Percentiles rank a stretch among this genome's conserved stretches.
These are phyloP conservation scores for Solanum clarkiae DNA, from an alignment of 257 asterid species.

Conservation along the genomic window DNA sequence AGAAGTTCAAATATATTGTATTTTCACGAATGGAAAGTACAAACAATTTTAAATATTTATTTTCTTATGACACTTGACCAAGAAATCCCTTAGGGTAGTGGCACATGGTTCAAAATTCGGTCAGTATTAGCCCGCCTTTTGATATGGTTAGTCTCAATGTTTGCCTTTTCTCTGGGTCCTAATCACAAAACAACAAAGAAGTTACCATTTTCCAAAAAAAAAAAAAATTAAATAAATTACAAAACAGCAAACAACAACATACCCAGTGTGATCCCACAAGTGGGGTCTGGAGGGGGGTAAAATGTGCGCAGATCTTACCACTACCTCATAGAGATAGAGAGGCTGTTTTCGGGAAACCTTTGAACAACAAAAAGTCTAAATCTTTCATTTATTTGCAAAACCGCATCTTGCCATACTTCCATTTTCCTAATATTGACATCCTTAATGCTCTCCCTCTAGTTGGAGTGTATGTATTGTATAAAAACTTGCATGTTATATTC, in stretches of 20 bases:
- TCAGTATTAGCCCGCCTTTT: neutral
- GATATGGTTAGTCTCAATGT: neutral
- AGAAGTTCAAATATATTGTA: neutral
- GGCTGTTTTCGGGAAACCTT: too few relatives aligned
- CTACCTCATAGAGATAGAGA: too few relatives aligned
- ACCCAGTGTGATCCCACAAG: too few relatives aligned
- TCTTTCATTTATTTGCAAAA: neutral
- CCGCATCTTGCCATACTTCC: neutral
- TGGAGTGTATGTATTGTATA: neutral
- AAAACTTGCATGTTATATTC: neutral
- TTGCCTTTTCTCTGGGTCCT: neutral
- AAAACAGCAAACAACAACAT: neutral
- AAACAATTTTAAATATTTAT: neutral
- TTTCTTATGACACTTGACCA: neutral
- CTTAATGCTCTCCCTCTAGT: neutral
- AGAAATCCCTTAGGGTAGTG: neutral
- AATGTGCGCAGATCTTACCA: too few relatives aligned
- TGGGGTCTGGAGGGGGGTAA: too few relatives aligned
- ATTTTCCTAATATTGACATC: neutral
- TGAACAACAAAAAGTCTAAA: neutral
- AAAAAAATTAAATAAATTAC: neutral
- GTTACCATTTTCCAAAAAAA: neutral
- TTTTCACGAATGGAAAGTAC: neutral
- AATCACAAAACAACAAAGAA: neutral
- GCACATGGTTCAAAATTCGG: neutral